Conservation (phyloP, 163 green algal species). For the Smithsoniella earleae region DNA sequence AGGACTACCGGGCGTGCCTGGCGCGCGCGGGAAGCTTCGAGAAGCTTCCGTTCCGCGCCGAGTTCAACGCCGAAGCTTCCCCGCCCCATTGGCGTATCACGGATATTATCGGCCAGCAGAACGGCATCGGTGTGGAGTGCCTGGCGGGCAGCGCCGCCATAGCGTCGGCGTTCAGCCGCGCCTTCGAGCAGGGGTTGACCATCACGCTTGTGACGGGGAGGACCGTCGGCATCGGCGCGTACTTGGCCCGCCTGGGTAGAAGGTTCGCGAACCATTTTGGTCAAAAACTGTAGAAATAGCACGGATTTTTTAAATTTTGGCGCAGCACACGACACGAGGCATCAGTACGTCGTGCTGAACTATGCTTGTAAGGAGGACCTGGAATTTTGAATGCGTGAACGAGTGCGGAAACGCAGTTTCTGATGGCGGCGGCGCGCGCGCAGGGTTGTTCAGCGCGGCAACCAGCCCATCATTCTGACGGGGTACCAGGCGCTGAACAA, state of each 20-base stretch:
- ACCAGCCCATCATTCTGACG: slow-evolving; percentile 98
- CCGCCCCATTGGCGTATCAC: slow-evolving; percentile 59
- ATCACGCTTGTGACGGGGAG: slow-evolving; percentile 83
- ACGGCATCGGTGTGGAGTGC: slow-evolving; percentile 95
- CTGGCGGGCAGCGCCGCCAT: slow-evolving; percentile 88
- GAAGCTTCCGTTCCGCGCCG: background rate
- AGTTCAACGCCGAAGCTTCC: slow-evolving; percentile 5
- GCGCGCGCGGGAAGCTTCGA: background rate
- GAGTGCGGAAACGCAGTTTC: background rate
- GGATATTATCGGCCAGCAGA: slow-evolving; percentile 84
- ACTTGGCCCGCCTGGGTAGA: slow-evolving; percentile 85
- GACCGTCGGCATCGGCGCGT: slow-evolving; percentile 97
- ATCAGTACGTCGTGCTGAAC: too few species aligned
- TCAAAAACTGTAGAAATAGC: too few species aligned
- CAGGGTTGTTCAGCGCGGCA: slow-evolving; percentile 67
- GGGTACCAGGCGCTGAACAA: slow-evolving; percentile 96
- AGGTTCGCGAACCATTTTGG: too few species aligned
- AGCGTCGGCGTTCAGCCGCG: slow-evolving; percentile 51
- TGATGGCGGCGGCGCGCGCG: too few species aligned
- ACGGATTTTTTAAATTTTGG: slow-evolving; percentile 18
- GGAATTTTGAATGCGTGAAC: too few species aligned
- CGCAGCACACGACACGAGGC: too few species aligned
- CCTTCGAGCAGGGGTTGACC: slow-evolving; percentile 78
- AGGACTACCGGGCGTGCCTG: slow-evolving; percentile 62
- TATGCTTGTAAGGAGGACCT: too few species aligned